A percentile compares a stretch with the other conserved stretches of the same genome.
Conservation (phyloP, 2,329 filamentous ascomycete genomes). For the Mariannaea sp. region DNA sequence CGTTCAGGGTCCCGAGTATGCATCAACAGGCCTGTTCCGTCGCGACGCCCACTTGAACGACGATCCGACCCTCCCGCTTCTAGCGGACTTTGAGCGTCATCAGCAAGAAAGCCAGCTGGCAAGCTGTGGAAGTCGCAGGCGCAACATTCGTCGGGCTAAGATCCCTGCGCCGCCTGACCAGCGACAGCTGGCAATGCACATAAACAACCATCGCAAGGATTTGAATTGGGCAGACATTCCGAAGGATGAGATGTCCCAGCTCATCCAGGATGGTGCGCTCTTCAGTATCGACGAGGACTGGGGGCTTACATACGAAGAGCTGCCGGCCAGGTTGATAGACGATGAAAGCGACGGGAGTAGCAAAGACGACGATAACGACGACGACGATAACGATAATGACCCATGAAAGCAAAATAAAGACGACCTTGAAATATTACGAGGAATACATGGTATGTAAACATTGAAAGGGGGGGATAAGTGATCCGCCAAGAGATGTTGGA, state of each 20-base stretch:
- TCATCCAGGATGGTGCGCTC: slow-evolving; percentile 36
- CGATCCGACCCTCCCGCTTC: slow-evolving; percentile 50
- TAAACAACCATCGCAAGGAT: slow-evolving; percentile 37
- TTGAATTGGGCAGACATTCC: slow-evolving; percentile 35
- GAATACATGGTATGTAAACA: neutral
- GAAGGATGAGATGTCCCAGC: slow-evolving; percentile 23
- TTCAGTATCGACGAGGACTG: slow-evolving; percentile 42
- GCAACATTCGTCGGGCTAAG: slow-evolving; percentile 37
- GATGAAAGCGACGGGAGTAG: neutral
- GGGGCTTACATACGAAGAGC: slow-evolving; percentile 43
- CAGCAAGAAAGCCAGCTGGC: slow-evolving; percentile 50
- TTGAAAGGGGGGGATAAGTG: too few relatives aligned
- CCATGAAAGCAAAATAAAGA: neutral
- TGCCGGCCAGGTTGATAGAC: slow-evolving; percentile 6
- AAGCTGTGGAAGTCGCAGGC: slow-evolving; percentile 31
- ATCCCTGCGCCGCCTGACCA: slow-evolving; percentile 19
- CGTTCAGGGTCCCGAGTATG: slow-evolving; percentile 60
- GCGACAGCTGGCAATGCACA: slow-evolving; percentile 27
- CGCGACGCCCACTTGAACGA: slow-evolving; percentile 53
- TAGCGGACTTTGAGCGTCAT: slow-evolving; percentile 48
- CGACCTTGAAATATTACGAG: too few relatives aligned
- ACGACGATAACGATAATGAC: neutral
- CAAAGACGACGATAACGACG: too few relatives aligned
- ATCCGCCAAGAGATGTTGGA: too few relatives aligned
- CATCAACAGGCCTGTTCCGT: slow-evolving; percentile 51